Evolutionary conservation across 2,329 filamentous ascomycete genomes (phyloP), one percentile per base, ranked within the genome.

Genomic region (Neopestalotiopsis clavispora): DNA sequence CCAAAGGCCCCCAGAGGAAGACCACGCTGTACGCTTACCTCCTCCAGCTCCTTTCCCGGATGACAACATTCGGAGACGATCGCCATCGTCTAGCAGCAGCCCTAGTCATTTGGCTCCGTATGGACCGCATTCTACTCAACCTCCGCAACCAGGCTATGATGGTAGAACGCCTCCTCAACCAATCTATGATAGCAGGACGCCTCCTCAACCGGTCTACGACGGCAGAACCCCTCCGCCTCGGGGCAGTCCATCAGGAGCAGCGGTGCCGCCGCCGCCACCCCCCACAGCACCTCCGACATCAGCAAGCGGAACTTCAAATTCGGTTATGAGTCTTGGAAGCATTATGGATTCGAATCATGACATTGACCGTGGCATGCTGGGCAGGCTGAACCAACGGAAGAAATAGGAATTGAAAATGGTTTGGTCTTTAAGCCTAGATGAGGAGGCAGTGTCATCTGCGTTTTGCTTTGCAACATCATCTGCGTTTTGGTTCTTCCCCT

Each of bases 341-440:
- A 77, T 86, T 70, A 83, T 87, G 74, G 85, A 84, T 65, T 73
- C 74, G 14, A 84, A 81, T 72, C 30, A 62, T 23, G 86, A 88
- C 68, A 87, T 89, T 68, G 87, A 89, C 72, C 82, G 82, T 72
- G 83, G 79, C 69, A 89, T 89, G 87, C 80, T 89, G 68, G 82
- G 83, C 52, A 82, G 85, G 49, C 75, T 89, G 65, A 85, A 87
- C 71, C 80, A 83, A 61, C 78, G 78, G 72, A 72, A 71, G 40
- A 66, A 70, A 65, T 67, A 69, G 62, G 34, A 38, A 38, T 28
- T 28, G 10, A 38, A 38, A 38, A 7, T 38, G 34, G 10, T 2
- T 7, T 38, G 34, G 34, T 38, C 4, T 38, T 38, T 10, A 6
- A 38, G 34, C 34, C 6, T 10, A 10, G 10, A 38, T 38, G 4